Evolutionary conservation across 2,329 filamentous ascomycete species (phyloP), one percentile per base, ranked within the genome.

Genomic region (Canariomyces notabilis): DNA sequence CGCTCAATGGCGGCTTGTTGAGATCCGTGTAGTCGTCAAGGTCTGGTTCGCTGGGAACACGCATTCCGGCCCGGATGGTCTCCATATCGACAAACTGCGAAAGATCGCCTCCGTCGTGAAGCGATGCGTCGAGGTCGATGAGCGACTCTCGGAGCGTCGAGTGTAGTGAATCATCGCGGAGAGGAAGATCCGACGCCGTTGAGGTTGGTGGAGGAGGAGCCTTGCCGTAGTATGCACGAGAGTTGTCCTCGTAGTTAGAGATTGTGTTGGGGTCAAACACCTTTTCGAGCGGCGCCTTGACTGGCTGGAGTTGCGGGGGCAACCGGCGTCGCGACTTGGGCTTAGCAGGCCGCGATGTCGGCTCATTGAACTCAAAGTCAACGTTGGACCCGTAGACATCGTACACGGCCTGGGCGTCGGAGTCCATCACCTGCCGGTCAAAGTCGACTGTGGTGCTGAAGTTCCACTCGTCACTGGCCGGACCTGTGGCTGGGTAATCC

Each of bases 391-490:
- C 80, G 51, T 83, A 67, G 4, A 66, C 64, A 33, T 83, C 77
- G 55, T 74, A 77, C 4, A 83, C 76, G 37, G 79, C 78, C 56
- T 80, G 75, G 0, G 73, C 71, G 54, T 78, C 76, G 16, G 72
- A 69, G 50, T 72, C 67, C 47, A 78, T 68, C 11, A 81, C 69
- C 46, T 76, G 71, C 55, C 77, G 72, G 56, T 83, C 80, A 53
- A 84, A 83, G n/a, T 74, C 77, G 15, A 77, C 70, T 0, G 80
- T 83, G 1, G 80, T 82, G 57, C 77, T 82, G 52, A 84, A 84
- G 50, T 83, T 83, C 80, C 80, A 84, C 52, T 83, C 79, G 52
- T 83, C 79, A 46, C 73, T 73, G 14, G 72, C 70, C 49, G 75
- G 57, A 1, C 68, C 68, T 2, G 69, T 69, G 2, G 71, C 67